Evolutionary conservation across 2,329 filamentous ascomycete species (phyloP).

Genomic region (Pestalotiopsis sp.): DNA sequence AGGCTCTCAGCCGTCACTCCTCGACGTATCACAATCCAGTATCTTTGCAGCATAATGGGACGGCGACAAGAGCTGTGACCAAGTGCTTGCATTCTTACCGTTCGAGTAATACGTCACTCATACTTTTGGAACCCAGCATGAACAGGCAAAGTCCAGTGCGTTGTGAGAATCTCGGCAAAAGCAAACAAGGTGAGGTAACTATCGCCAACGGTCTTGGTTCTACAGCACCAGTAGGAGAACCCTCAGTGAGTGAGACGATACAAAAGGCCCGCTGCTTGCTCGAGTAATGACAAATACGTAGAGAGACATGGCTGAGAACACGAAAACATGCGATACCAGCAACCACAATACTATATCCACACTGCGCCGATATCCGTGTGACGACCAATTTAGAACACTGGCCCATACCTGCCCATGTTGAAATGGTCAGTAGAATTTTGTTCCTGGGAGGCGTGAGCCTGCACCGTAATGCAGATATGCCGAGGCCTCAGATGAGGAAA

Average conservation of each 20-base stretch:
- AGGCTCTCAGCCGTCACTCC: background rate
- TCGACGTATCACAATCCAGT: background rate
- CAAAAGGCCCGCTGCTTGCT: background rate
- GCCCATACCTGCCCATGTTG: background rate
- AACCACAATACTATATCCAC: background rate
- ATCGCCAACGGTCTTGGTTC: constrained; percentile 6
- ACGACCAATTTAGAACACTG: background rate
- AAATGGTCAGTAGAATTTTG: background rate
- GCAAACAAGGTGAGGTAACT: constrained; percentile 14
- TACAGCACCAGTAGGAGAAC: background rate
- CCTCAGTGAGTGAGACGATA: background rate
- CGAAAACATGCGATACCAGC: background rate
- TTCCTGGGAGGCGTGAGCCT: no score
- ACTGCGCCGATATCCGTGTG: background rate
- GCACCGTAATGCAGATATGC: no score
- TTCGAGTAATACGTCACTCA: constrained; percentile 12
- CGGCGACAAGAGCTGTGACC: background rate
- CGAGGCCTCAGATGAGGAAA: no score
- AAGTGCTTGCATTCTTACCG: background rate
- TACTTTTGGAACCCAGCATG: background rate
- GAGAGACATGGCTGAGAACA: constrained; percentile 5
- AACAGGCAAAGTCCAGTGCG: background rate
- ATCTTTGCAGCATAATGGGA: background rate
- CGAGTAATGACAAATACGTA: background rate
- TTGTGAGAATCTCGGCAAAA: constrained; percentile 12